phyloP scores from a whole-genome alignment of 441 rosid genomes.

The Erodium texanum region DNA sequence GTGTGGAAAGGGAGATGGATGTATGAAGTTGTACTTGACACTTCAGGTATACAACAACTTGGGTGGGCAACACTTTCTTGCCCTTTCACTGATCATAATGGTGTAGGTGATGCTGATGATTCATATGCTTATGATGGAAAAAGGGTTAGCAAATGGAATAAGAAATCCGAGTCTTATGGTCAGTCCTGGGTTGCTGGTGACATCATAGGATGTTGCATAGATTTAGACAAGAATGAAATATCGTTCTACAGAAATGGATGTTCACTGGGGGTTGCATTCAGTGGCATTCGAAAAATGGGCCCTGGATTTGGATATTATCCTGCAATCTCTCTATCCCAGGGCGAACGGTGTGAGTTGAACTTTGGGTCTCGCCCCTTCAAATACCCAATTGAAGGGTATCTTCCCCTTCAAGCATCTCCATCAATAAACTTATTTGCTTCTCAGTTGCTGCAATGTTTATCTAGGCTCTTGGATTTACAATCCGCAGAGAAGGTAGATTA shows the following conservation, averaged over 20 bases:
- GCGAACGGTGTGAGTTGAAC: slow-evolving; percentile 80
- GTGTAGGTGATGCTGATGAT: slow-evolving; percentile 97
- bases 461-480: slow-evolving; percentile 57
- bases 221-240: slow-evolving; percentile 60
- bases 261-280: slow-evolving; percentile 85
- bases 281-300: slow-evolving; percentile 66
- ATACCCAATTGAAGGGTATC: slow-evolving; percentile 54
- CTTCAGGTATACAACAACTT: slow-evolving; percentile 83
- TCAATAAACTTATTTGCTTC: slow-evolving; percentile 34
- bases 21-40: slow-evolving; percentile 89
- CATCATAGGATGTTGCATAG: slow-evolving; percentile 89
- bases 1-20: slow-evolving; percentile 98
- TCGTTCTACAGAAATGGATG: slow-evolving; percentile 77
- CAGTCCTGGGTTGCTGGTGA: slow-evolving; percentile 93
- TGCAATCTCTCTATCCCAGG: slow-evolving; percentile 86
- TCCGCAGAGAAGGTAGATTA: slow-evolving; percentile 43
- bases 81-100: slow-evolving; percentile 83
- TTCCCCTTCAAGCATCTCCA: slow-evolving; percentile 70
- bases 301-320: slow-evolving; percentile 86
- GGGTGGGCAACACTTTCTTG: slow-evolving; percentile 94
- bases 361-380: slow-evolving; percentile 83
- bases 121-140: slow-evolving; percentile 97
- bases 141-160: slow-evolving; percentile 89
- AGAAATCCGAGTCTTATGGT: slow-evolving; percentile 68
- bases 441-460: slow-evolving; percentile 58